phyloP scores from a whole-genome alignment of 352 stramenopile genomes.

The Phytophthora kernoviae region DNA sequence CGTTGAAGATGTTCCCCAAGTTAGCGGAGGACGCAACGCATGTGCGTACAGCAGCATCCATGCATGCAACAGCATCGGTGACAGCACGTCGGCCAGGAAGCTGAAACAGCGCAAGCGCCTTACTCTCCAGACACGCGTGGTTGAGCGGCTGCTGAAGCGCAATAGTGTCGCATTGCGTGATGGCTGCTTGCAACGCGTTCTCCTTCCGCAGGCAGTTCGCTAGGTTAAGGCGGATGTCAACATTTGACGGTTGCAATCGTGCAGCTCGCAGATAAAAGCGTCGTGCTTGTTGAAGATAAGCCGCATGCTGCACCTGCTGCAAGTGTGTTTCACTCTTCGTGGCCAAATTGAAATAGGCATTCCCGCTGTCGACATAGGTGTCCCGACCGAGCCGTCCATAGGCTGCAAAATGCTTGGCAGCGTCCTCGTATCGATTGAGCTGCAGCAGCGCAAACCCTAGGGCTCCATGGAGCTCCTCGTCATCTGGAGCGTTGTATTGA shows the following conservation, averaged over 20 bases:
- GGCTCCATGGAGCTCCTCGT: conserved; percentile 69
- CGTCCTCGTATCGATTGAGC: conserved; percentile 69
- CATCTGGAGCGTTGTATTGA: conserved; percentile 63
- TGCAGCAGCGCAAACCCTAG: conserved; percentile 74
- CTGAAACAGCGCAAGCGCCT: conserved; percentile 64
- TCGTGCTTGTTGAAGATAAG: conserved; percentile 54
- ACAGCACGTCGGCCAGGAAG: conserved; percentile 31
- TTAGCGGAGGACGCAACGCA: conserved; percentile 65
- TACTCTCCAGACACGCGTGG: conserved; percentile 60
- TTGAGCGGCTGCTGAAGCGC: conserved; percentile 42
- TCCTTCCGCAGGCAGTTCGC: conserved; percentile 68
- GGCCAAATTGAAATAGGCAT: conserved; percentile 77
- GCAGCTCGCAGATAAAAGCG: conserved; percentile 73
- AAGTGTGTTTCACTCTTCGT: conserved; percentile 37
- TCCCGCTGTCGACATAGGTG: conserved; percentile 75
- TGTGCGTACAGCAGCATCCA: conserved; percentile 57
- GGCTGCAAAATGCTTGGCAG: conserved; percentile 61
- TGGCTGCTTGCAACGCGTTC: conserved; percentile 40
- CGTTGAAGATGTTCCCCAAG: conserved; percentile 70
- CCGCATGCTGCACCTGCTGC: conserved; percentile 41
- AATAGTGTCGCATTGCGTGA: conserved; percentile 64
- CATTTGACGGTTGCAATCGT: conserved; percentile 64
- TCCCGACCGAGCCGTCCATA: conserved; percentile 67
- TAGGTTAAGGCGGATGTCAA: conserved; percentile 69
- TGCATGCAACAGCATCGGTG: conserved; percentile 54